Base-by-base conservation (phyloP, 1,284 basidiomycete genomes). In the Malassezia restricta region DNA sequence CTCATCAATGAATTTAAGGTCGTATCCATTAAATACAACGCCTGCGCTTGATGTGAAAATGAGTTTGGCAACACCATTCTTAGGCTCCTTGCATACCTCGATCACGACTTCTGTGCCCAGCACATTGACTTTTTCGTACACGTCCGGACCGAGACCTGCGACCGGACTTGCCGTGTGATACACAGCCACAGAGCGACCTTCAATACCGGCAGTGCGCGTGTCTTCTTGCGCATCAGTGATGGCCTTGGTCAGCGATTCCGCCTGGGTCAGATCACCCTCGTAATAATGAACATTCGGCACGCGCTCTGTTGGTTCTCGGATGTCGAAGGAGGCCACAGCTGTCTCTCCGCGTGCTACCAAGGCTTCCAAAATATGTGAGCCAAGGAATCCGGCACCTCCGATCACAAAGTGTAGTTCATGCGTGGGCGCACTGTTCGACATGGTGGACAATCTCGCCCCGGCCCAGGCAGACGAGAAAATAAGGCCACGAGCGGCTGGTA, bases 31-130 rank as follows among this genome's bases (percentile, higher is more conserved):
- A 76, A 90, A 96, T 6, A 91, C 82, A 17, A 96, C 88, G 43
- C 90, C 87, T 2, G 89, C 91, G 43, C 87, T 91, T 62, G 86
- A 89, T 3, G 94, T 99, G 76, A 87, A 98, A 6, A 99, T 87
- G 41, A 99, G 81, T 74, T 94, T 91, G 15, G 78, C 78, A 7
- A 96, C 83, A 14, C 81, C 80, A 40, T 62, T 53, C 28, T 61
- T 56, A 8, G 61, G 45, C 37, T 79, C 78, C 28, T 83, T 78
- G 9, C 83, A 76, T 11, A 87, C 86, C 15, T 83, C 80, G 66
- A 99, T 84, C 43, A 96, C 80, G 8, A 84, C 83, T 62, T 81
- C 80, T 0, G 92, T 95, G 15, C 94, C 94, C 30, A 85, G 81
- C 6, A 98, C 87, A 70, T 98, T 98, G 66, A 98, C 92, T 74